Base-by-base conservation (phyloP, 169 alveolate species). In the Plasmodium vinckei region DNA sequence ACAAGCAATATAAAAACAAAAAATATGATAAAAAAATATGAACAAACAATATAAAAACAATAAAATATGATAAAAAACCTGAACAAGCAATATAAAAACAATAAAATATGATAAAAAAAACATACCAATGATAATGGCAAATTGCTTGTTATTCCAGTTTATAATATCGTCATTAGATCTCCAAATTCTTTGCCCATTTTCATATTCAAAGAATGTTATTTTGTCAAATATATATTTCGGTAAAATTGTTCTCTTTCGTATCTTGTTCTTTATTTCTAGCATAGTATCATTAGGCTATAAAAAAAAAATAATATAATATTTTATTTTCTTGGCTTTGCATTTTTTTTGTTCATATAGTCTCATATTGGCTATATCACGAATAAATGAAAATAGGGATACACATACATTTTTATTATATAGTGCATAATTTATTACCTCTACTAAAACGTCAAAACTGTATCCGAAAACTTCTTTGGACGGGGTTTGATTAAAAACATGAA, bases 141-240 rank as follows among this genome's bases (percentile, higher is more conserved):
- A 57, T 19, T 56, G 75, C 61, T 84, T 84, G 68, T 84, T 84
- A n/a, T 68, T 65, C 91, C 91, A 84, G 21, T 84, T 84, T 10
- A 84, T 70, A 9, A 73, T 70, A 54, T 84, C 91, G 33, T 84
- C 91, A 15, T 84, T 84, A 13, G 91, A 84, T 39, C 77, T 84
- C 91, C 91, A 84, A 17, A 84, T 53, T 53, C 91, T 84, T 72
- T 84, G 91, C 1, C 87, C 91, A 61, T 84, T 70, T 17, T 84
- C 91, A 68, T 69, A 84, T 72, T 84, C 91, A 51, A 84, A 84
- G 44, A 84, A 84, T 4, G 91, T 69, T 9, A 84, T 69, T 69
- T 84, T 84, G 51, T 84, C 91, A 72, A 84, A 84, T 42, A 84
- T 70, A 63, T 70, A 84, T 25, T 70, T 84, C 1, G 91, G 91